These are phyloP conservation scores for Thozetella sp. DNA, from an alignment of 495 filamentous ascomycete species.

Conservation along the genomic window DNA sequence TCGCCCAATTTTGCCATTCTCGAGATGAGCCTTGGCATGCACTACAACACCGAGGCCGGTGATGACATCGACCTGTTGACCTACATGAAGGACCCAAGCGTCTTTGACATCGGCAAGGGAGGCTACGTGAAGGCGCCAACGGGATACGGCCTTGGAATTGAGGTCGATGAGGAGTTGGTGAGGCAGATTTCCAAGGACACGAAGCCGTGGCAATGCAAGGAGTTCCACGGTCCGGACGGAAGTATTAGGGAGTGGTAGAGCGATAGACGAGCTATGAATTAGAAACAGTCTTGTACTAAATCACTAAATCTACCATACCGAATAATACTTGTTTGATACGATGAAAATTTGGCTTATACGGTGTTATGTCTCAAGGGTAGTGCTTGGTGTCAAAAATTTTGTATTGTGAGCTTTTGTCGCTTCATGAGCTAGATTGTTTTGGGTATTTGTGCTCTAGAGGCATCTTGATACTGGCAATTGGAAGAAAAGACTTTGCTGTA, in stretches of 20 bases:
- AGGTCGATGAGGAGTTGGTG: constrained; percentile 69
- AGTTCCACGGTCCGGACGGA: constrained; percentile 14
- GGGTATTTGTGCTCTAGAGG: too few relatives aligned
- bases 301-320: too few relatives aligned
- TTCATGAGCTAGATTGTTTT: too few relatives aligned
- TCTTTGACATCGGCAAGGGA: constrained; percentile 59
- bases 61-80: constrained; percentile 61
- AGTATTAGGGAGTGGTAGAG: constrained; percentile 17
- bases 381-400: too few relatives aligned
- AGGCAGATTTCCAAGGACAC: constrained; percentile 26
- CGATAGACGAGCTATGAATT: neutral
- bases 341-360: too few relatives aligned
- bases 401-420: too few relatives aligned
- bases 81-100: constrained; percentile 62
- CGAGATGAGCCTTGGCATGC: constrained; percentile 78
- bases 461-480: too few relatives aligned
- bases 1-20: constrained; percentile 74
- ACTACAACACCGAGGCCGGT: constrained; percentile 68
- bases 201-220: constrained; percentile 69
- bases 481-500: too few relatives aligned
- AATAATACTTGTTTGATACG: too few relatives aligned
- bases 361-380: too few relatives aligned
- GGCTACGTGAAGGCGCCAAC: constrained; percentile 65
- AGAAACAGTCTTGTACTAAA: neutral
- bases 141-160: constrained; percentile 71